Evolutionary conservation across 768 basidiomycete genomes (phyloP).

Genomic region (Leccinum subgranulosum): DNA sequence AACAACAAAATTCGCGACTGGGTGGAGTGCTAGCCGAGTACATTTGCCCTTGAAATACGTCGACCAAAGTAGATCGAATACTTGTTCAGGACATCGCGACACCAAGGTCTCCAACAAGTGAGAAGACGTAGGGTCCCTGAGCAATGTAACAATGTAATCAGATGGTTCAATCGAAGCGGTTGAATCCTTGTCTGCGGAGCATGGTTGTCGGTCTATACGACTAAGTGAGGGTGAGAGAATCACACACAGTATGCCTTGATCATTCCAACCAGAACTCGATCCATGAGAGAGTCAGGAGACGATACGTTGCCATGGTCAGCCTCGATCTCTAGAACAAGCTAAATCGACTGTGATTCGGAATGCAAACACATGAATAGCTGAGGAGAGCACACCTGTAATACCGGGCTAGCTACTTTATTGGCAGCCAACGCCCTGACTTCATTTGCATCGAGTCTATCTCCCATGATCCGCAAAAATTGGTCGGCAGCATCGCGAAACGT

Average conservation of each 20-base stretch:
- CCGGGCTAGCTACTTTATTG: slow-evolving; percentile 73
- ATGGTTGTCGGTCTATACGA: background rate
- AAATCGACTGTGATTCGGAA: slow-evolving; percentile 8
- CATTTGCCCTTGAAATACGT: slow-evolving; percentile 78
- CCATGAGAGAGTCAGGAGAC: slow-evolving; percentile 71
- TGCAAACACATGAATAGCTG: slow-evolving; percentile 4
- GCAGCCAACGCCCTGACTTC: slow-evolving; percentile 77
- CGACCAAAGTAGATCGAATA: slow-evolving; percentile 71
- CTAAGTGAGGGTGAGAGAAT: background rate
- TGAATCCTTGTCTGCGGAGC: slow-evolving; percentile 38
- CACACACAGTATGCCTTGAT: slow-evolving; percentile 62
- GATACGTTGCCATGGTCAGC: slow-evolving; percentile 59
- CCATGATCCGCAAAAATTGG: slow-evolving; percentile 49
- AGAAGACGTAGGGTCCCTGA: slow-evolving; percentile 85
- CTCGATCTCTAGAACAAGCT: slow-evolving; percentile 87
- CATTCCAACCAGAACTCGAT: slow-evolving; percentile 72
- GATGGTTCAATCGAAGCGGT: slow-evolving; percentile 46
- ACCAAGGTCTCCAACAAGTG: slow-evolving; percentile 86
- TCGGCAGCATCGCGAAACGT: slow-evolving; percentile 47
- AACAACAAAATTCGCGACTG: slow-evolving; percentile 92
- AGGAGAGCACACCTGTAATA: slow-evolving; percentile 54
- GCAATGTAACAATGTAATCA: slow-evolving; percentile 77
- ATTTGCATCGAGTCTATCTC: slow-evolving; percentile 56
- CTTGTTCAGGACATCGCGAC: slow-evolving; percentile 50
- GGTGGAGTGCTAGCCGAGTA: slow-evolving; percentile 72